Conservation (phyloP, 345 rosid genomes). For the Pelargonium nanum region DNA sequence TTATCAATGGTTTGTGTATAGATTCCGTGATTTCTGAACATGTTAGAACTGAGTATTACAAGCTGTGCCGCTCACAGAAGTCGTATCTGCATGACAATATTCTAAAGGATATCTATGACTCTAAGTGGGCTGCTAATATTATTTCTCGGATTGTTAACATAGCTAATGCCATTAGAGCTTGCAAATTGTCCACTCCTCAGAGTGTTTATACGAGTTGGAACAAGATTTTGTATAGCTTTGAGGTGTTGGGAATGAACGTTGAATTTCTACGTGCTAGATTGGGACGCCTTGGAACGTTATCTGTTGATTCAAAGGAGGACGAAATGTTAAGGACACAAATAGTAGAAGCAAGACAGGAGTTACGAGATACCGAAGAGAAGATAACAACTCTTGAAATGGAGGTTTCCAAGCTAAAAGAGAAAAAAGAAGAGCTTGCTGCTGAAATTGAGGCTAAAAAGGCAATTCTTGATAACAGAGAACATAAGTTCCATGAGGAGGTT, state of each 20-base stretch:
- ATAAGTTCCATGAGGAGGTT: constrained; percentile 24
- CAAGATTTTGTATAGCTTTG: constrained; percentile 41
- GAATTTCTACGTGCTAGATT: constrained; percentile 35
- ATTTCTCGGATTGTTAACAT: constrained; percentile 37
- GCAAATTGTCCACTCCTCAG: constrained; percentile 20
- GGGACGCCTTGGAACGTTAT: constrained; percentile 18
- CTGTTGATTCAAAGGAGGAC: constrained; percentile 9
- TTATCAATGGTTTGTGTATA: constrained; percentile 20
- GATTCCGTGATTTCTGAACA: constrained; percentile 30
- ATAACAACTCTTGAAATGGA: constrained; percentile 23
- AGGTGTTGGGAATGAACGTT: constrained; percentile 47
- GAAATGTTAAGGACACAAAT: constrained; percentile 15
- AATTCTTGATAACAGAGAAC: constrained; percentile 31
- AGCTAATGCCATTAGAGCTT: constrained; percentile 32
- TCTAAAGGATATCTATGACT: constrained; percentile 28
- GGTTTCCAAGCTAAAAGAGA: constrained; percentile 21
- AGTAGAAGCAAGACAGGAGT: constrained; percentile 18
- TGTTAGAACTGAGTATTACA: constrained; percentile 26
- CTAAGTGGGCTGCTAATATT: constrained; percentile 32
- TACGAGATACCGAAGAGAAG: constrained; percentile 24
- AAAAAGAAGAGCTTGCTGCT: constrained; percentile 22
- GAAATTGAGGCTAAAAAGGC: constrained; percentile 29
- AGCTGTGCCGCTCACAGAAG: constrained; percentile 38
- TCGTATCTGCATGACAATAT: constrained; percentile 33
- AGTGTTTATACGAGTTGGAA: constrained; percentile 38